Percentiles rank a stretch among this genome's conserved stretches.
These are phyloP conservation scores for Diaporthe australafricana DNA, from an alignment of 2,329 filamentous ascomycete species.

Conservation along the genomic window DNA sequence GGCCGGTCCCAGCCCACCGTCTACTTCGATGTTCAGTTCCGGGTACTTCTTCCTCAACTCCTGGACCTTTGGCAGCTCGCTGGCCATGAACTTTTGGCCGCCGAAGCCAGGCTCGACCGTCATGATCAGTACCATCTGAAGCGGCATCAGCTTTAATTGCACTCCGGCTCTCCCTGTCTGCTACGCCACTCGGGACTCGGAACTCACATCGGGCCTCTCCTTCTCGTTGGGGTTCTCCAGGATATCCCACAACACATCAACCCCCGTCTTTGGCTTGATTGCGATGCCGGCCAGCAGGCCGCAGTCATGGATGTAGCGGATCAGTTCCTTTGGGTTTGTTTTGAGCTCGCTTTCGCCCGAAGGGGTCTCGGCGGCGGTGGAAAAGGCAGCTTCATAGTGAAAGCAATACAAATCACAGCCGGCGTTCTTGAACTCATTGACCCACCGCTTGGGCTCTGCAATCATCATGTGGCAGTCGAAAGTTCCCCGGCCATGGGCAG, in stretches of 20 bases:
- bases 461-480: slow-evolving; percentile 99
- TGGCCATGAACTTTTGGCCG: slow-evolving; percentile 98
- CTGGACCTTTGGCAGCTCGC: slow-evolving; percentile 92
- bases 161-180: background rate
- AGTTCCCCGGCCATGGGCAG: slow-evolving; percentile 82
- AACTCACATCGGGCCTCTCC: slow-evolving; percentile 88
- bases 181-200: background rate
- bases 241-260: slow-evolving; percentile 93
- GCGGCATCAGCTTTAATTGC: background rate
- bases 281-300: slow-evolving; percentile 94
- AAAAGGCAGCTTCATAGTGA: slow-evolving; percentile 97
- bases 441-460: slow-evolving; percentile 98
- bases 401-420: slow-evolving; percentile 99
- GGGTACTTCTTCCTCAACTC: slow-evolving; percentile 87
- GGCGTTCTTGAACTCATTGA: slow-evolving; percentile 91
- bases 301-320: slow-evolving; percentile 88
- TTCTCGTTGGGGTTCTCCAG: slow-evolving; percentile 77
- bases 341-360: slow-evolving; percentile 74
- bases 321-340: slow-evolving; percentile 86
- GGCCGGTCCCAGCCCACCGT: slow-evolving; percentile 87
- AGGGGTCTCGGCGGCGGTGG: slow-evolving; percentile 85
- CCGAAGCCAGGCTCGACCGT: slow-evolving; percentile 98
- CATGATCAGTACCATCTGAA: slow-evolving; percentile 97
- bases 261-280: slow-evolving; percentile 91
- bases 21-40: slow-evolving; percentile 93